phyloP scores from a whole-genome alignment of 169 alveolate species.

The Cystoisospora suis region DNA sequence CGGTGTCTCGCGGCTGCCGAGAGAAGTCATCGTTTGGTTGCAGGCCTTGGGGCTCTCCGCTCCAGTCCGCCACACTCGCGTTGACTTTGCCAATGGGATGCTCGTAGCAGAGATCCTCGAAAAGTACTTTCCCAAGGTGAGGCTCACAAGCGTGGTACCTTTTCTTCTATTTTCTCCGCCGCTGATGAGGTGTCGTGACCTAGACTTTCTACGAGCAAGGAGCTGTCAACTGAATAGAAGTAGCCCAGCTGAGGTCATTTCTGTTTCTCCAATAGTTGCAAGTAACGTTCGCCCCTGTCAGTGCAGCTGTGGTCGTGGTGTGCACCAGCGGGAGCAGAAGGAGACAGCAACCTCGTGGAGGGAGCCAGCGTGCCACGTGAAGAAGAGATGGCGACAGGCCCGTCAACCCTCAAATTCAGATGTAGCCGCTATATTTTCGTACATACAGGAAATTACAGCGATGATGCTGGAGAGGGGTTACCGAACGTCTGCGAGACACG shows the following conservation, averaged over 20 bases:
- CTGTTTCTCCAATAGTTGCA: too few relatives aligned
- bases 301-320: too few relatives aligned
- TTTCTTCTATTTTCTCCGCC: neutral
- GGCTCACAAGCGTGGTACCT: neutral
- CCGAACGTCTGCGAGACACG: neutral
- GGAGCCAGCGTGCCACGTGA: too few relatives aligned
- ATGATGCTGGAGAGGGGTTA: neutral
- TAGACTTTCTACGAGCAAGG: neutral
- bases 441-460: neutral
- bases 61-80: neutral
- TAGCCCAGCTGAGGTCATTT: too few relatives aligned
- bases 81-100: conserved; percentile 13
- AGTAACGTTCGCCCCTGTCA: too few relatives aligned
- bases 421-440: too few relatives aligned
- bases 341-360: too few relatives aligned
- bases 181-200: neutral
- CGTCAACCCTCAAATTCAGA: too few relatives aligned
- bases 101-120: conserved; percentile 5
- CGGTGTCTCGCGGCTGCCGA: neutral
- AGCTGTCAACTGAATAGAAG: too few relatives aligned
- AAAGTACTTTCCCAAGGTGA: neutral
- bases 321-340: too few relatives aligned
- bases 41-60: conserved; percentile 12
- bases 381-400: too few relatives aligned
- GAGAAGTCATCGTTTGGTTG: conserved; percentile 24